Conservation (phyloP, 2,329 filamentous ascomycete genomes). For the Acephala macrosclerotiorum region DNA sequence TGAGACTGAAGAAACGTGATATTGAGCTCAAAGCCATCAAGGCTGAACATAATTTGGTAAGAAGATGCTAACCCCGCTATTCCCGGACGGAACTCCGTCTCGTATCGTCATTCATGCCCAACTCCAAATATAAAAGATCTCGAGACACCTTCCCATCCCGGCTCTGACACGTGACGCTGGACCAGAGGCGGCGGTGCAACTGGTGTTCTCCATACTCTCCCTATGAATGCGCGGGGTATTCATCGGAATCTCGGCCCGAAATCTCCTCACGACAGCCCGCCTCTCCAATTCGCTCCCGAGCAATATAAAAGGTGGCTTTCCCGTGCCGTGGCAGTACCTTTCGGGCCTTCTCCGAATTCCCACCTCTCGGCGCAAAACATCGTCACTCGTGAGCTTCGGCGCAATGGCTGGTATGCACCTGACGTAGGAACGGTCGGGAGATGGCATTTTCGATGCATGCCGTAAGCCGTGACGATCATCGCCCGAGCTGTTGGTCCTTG, state of each 20-base stretch:
- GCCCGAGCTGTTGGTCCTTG: background rate
- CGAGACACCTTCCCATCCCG: background rate
- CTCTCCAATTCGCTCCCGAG: background rate
- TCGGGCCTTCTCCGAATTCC: constrained; percentile 5
- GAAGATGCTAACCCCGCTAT: constrained; percentile 1
- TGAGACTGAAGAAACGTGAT: background rate
- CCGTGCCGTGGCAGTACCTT: constrained; percentile 2
- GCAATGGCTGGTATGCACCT: background rate
- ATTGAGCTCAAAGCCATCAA: background rate
- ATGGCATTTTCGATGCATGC: background rate
- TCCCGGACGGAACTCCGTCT: background rate
- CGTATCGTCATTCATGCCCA: background rate
- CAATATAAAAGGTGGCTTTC: constrained; percentile 1
- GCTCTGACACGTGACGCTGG: background rate
- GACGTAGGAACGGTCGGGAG: background rate
- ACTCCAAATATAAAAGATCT: constrained; percentile 3
- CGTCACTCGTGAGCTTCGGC: background rate
- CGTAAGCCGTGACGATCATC: background rate
- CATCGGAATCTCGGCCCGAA: background rate
- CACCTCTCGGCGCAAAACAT: background rate
- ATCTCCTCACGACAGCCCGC: background rate
- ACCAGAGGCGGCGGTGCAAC: background rate
- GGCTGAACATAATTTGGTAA: background rate
- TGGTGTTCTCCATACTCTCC: no score
- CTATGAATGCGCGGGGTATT: background rate